A percentile compares a stretch with the other conserved stretches of the same genome.
Evolutionary conservation across 371 early-diverging fungal genomes (phyloP).

Genomic region (Mortierella sp.): DNA sequence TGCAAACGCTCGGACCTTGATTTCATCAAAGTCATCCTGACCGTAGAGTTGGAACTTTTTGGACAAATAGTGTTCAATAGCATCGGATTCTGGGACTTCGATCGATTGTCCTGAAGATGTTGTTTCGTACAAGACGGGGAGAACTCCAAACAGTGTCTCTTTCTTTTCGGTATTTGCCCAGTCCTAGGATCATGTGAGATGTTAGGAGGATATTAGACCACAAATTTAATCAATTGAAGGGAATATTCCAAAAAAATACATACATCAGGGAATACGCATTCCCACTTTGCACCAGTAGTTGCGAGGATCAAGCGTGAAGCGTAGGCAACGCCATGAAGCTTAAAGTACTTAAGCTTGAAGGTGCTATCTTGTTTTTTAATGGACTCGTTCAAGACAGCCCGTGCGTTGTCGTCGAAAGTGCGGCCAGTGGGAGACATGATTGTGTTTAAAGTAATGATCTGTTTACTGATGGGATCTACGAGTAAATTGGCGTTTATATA

Average conservation of each 20-base stretch:
- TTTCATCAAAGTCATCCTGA: slow-evolving; percentile 32
- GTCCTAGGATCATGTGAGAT: slow-evolving; percentile 12
- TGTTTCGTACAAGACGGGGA: slow-evolving; percentile 43
- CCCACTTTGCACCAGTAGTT: slow-evolving; percentile 31
- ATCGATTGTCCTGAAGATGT: slow-evolving; percentile 24
- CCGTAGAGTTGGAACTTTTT: slow-evolving; percentile 28
- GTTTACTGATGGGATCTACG: background rate
- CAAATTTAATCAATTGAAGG: background rate
- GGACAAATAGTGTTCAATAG: slow-evolving; percentile 39
- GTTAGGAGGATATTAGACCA: background rate
- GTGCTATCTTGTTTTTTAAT: slow-evolving; percentile 25
- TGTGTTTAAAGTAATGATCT: background rate
- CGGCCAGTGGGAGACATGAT: slow-evolving; percentile 21
- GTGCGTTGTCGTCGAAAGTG: slow-evolving; percentile 21
- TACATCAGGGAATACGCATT: slow-evolving; percentile 36
- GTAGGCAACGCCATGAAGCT: slow-evolving; percentile 26
- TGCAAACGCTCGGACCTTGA: slow-evolving; percentile 32
- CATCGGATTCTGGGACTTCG: slow-evolving; percentile 39
- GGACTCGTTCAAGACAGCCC: slow-evolving; percentile 19
- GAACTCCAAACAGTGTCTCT: slow-evolving; percentile 28
- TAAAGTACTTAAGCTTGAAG: slow-evolving; percentile 42
- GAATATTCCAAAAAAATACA: background rate
- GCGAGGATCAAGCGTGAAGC: slow-evolving; percentile 41
- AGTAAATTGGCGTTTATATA: background rate
- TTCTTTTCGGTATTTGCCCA: slow-evolving; percentile 37